Conservation (phyloP, 305 asterid species). For the Fraxinus greggii region DNA sequence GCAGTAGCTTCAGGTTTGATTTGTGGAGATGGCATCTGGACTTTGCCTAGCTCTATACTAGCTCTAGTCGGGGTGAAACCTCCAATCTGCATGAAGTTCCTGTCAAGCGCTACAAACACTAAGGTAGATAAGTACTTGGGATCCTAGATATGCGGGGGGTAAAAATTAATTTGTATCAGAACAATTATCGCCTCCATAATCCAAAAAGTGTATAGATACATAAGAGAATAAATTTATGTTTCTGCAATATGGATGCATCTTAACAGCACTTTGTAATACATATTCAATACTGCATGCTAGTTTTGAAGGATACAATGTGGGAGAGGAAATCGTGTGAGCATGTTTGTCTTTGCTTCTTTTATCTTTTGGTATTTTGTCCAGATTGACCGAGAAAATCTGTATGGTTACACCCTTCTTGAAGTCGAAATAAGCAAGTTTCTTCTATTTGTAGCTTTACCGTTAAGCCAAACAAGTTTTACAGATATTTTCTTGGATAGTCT, state of each 20-base stretch:
- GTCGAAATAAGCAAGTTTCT: neutral
- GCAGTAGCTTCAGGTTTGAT: slow-evolving; percentile 64
- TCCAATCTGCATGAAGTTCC: slow-evolving; percentile 64
- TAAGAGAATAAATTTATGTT: neutral
- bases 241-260: neutral
- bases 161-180: neutral
- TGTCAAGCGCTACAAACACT: slow-evolving; percentile 35
- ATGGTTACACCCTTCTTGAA: too few relatives aligned
- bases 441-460: neutral
- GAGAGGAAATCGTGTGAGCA: neutral
- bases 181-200: neutral
- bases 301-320: neutral
- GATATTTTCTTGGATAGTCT: neutral
- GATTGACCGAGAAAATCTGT: neutral
- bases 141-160: neutral
- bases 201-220: neutral
- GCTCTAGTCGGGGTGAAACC: slow-evolving; percentile 49
- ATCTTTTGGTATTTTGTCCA: neutral
- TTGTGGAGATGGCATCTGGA: slow-evolving; percentile 63
- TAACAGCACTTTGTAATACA: neutral
- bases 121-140: slow-evolving; percentile 30
- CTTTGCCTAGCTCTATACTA: slow-evolving; percentile 44
- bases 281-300: neutral
- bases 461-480: neutral
- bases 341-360: neutral